phyloP scores from a whole-genome alignment of 169 alveolate genomes.

The Babesia ovis region DNA sequence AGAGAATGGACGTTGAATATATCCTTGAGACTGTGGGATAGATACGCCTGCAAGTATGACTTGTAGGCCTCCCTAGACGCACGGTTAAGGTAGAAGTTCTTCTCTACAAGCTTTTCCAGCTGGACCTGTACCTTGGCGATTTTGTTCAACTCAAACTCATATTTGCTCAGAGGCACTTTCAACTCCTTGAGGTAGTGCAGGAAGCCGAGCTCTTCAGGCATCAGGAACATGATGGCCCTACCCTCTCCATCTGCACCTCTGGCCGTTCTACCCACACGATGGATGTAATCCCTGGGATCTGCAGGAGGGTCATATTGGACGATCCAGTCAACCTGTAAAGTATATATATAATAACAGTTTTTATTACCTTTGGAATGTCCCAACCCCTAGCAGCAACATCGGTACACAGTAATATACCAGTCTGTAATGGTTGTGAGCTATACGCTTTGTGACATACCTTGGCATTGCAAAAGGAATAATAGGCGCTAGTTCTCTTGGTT shows the following conservation, averaged over 20 bases:
- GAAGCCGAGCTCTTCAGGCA: slow-evolving; percentile 96
- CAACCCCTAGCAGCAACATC: slow-evolving; percentile 99
- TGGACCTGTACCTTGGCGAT: slow-evolving; percentile 95
- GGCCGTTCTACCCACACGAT: slow-evolving; percentile 99
- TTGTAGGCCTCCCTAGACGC: slow-evolving; percentile 97
- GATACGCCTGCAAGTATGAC: slow-evolving; percentile 93
- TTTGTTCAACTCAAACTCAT: slow-evolving; percentile 94
- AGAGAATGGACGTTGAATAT: slow-evolving; percentile 94
- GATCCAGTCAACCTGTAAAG: slow-evolving; percentile 94
- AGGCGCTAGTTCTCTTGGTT: slow-evolving; percentile 91
- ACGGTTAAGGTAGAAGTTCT: slow-evolving; percentile 93
- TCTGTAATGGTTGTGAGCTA: slow-evolving; percentile 13
- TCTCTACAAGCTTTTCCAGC: slow-evolving; percentile 95
- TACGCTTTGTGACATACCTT: slow-evolving; percentile 57
- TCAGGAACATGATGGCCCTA: slow-evolving; percentile 94
- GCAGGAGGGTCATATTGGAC: slow-evolving; percentile 99
- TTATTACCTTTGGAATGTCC: slow-evolving; percentile 93
- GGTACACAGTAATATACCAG: slow-evolving; percentile 96
- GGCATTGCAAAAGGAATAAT: slow-evolving; percentile 93
- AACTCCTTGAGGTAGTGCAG: slow-evolving; percentile 89
- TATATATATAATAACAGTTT: background rate
- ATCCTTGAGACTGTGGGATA: slow-evolving; percentile 94
- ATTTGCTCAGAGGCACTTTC: slow-evolving; percentile 94
- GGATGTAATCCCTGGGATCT: slow-evolving; percentile 99
- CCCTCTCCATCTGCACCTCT: slow-evolving; percentile 96